Conservation (phyloP, 805 yeast genomes). For the Metschnikowia henanensis region DNA sequence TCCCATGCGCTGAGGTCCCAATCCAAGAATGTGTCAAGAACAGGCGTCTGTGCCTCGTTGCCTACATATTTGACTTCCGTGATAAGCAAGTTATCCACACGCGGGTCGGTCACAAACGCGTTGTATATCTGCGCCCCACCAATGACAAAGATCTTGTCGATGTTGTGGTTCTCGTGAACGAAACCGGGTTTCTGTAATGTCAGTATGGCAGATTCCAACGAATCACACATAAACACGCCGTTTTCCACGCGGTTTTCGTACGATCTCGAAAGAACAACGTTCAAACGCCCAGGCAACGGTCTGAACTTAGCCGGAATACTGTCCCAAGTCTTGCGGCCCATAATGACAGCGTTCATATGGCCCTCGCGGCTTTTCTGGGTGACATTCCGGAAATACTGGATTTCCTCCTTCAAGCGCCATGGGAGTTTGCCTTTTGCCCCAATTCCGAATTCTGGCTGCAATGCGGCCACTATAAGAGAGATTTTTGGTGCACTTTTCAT, state of each 20-base stretch:
- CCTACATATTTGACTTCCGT: slow-evolving; percentile 56
- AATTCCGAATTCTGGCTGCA: slow-evolving; percentile 78
- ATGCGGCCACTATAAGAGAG: slow-evolving; percentile 77
- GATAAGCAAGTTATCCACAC: slow-evolving; percentile 57
- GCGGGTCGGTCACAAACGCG: slow-evolving; percentile 43
- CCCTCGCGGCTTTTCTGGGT: slow-evolving; percentile 48
- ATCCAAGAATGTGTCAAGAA: slow-evolving; percentile 72
- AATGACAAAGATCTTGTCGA: slow-evolving; percentile 73
- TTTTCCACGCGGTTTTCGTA: slow-evolving; percentile 20
- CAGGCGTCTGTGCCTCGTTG: slow-evolving; percentile 33
- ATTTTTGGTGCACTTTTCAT: slow-evolving; percentile 20
- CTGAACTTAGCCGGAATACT: slow-evolving; percentile 83
- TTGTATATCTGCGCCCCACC: slow-evolving; percentile 93
- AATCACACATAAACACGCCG: slow-evolving; percentile 30
- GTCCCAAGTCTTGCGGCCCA: slow-evolving; percentile 98
- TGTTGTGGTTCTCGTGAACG: slow-evolving; percentile 8
- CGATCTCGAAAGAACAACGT: slow-evolving; percentile 69
- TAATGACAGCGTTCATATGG: slow-evolving; percentile 73
- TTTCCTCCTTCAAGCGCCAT: slow-evolving; percentile 83
- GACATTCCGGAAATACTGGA: slow-evolving; percentile 78
- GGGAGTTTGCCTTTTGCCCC: slow-evolving; percentile 83
- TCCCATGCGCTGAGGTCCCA: slow-evolving; percentile 34
- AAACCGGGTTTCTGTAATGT: slow-evolving; percentile 23
- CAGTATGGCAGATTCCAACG: slow-evolving; percentile 34
- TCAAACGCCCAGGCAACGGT: slow-evolving; percentile 75